Percentiles rank a stretch among this genome's conserved stretches.
phyloP scores from a whole-genome alignment of 2,329 filamentous ascomycete species.

The Monilinia vaccinii-corymbosi region DNA sequence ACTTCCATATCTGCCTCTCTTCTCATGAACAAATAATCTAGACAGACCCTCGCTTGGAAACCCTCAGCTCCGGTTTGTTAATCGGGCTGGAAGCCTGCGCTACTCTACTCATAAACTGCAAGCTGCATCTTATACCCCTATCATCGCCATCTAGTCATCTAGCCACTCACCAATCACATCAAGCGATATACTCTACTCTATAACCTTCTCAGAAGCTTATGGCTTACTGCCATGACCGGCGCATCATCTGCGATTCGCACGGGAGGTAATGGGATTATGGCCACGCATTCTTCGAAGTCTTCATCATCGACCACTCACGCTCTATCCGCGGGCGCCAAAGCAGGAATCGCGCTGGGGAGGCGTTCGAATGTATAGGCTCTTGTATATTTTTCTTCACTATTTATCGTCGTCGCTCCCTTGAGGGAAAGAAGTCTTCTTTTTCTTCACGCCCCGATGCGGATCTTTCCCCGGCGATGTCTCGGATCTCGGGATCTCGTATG shows the following conservation, averaged over 20 bases:
- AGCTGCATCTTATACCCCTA: too few species aligned
- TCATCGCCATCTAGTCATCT: too few species aligned
- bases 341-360: conserved; percentile 44
- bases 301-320: conserved; percentile 7
- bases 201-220: too few species aligned
- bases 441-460: background rate
- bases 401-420: conserved; percentile 27
- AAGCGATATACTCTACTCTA: too few species aligned
- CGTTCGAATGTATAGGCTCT: conserved; percentile 34
- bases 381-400: conserved; percentile 41
- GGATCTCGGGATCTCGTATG: background rate
- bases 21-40: too few species aligned
- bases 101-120: too few species aligned
- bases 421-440: background rate
- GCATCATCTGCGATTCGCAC: conserved; percentile 26
- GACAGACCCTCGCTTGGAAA: too few species aligned
- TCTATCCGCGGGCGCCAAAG: conserved; percentile 43
- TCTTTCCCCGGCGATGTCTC: conserved; percentile 14
- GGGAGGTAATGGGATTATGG: conserved; percentile 7
- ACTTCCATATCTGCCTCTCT: too few species aligned
- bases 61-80: too few species aligned
- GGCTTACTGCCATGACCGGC: conserved; percentile 19
- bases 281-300: background rate
- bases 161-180: too few species aligned
- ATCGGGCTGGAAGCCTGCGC: too few species aligned